Percentiles rank a stretch among this genome's conserved stretches.
These are phyloP conservation scores for Rauvolfia tetraphylla DNA, from an alignment of 257 asterid genomes.

Conservation along the genomic window DNA sequence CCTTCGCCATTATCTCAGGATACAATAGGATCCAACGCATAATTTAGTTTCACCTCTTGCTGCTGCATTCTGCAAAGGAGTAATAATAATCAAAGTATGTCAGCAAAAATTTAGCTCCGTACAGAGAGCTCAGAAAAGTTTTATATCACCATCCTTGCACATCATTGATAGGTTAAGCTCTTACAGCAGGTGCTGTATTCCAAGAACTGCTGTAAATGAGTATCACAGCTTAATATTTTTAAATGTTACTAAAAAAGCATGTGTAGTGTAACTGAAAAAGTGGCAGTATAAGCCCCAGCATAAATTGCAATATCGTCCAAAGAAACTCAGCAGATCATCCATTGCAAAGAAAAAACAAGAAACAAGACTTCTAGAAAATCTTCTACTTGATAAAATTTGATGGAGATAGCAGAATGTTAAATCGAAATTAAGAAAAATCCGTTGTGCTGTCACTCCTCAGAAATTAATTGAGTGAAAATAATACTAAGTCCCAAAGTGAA, in stretches of 20 bases:
- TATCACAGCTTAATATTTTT: neutral
- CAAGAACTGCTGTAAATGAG: neutral
- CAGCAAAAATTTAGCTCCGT: neutral
- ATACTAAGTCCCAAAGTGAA: too few species aligned
- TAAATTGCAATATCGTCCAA: too few species aligned
- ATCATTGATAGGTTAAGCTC: neutral
- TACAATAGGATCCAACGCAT: conserved; percentile 45
- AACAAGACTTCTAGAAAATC: neutral
- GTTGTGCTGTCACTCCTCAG: too few species aligned
- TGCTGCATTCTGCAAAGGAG: conserved; percentile 45
- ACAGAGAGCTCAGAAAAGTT: neutral
- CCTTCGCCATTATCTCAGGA: conserved; percentile 22
- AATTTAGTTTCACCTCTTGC: conserved; percentile 42
- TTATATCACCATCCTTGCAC: neutral
- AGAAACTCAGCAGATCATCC: neutral
- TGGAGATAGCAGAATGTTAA: too few species aligned
- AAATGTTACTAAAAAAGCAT: neutral
- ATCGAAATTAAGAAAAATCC: too few species aligned
- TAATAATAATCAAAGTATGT: neutral
- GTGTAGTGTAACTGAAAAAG: neutral
- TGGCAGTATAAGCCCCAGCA: neutral
- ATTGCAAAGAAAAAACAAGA: neutral
- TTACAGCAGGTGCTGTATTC: neutral
- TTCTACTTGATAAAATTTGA: too few species aligned
- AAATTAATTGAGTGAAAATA: too few species aligned